Percentiles rank a stretch among this genome's conserved stretches.
Evolutionary conservation across 2,329 filamentous ascomycete genomes (phyloP).

Genomic region (Aureobasidium namibiae): DNA sequence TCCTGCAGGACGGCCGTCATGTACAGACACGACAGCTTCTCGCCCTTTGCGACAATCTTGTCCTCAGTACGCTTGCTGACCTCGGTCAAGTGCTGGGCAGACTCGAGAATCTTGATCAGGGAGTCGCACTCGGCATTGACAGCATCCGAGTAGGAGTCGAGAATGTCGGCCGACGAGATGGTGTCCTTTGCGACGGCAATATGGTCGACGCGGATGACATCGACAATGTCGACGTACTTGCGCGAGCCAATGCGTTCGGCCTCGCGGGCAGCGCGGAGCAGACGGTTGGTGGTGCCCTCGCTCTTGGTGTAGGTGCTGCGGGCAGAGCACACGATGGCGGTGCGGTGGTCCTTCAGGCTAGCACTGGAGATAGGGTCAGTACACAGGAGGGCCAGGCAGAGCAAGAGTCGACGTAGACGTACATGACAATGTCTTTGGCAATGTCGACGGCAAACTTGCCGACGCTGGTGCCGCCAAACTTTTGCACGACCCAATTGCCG

Average conservation of each 20-base stretch:
- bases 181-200: conserved; percentile 56
- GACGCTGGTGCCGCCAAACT: conserved; percentile 91
- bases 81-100: conserved; percentile 49
- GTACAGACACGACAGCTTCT: conserved; percentile 89
- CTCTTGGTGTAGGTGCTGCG: conserved; percentile 89
- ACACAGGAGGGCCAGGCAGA: neutral
- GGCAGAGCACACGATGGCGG: conserved; percentile 92
- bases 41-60: conserved; percentile 86
- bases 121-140: conserved; percentile 74
- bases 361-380: conserved; percentile 27
- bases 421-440: conserved; percentile 54
- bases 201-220: conserved; percentile 77
- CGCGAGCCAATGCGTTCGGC: conserved; percentile 33
- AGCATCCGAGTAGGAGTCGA: conserved; percentile 51
- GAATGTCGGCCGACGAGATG: conserved; percentile 31
- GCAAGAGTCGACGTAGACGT: conserved; percentile 17
- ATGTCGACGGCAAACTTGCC: conserved; percentile 73
- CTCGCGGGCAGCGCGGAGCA: conserved; percentile 40
- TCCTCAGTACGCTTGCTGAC: conserved; percentile 45
- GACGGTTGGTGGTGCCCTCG: conserved; percentile 80
- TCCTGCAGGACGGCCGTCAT: conserved; percentile 81
- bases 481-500: conserved; percentile 73
- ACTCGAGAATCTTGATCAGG: conserved; percentile 65
- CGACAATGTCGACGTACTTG: conserved; percentile 65
- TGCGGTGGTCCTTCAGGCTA: conserved; percentile 56